A percentile compares a stretch with the other conserved stretches of the same genome.
These are phyloP conservation scores for Aquilaria yunnanensis DNA, from an alignment of 345 rosid species.

Conservation along the genomic window DNA sequence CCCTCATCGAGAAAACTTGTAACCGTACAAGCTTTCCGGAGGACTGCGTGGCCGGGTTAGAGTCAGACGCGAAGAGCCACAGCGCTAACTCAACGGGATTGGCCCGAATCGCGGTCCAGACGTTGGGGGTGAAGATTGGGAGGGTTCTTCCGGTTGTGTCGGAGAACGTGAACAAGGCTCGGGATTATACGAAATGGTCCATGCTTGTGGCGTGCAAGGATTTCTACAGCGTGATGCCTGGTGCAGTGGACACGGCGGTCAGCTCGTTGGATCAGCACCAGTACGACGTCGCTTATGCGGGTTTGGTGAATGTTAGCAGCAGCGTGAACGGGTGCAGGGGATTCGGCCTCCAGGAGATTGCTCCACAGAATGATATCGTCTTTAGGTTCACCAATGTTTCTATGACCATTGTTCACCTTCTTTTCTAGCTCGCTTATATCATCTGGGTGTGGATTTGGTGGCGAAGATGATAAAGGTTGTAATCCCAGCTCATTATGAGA, in stretches of 20 bases:
- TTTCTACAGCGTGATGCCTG: neutral
- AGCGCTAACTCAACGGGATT: neutral
- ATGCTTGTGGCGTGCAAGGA: neutral
- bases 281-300: neutral
- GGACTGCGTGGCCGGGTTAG: neutral
- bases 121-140: neutral
- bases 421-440: neutral
- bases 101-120: neutral
- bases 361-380: neutral
- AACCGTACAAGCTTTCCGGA: neutral
- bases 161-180: neutral
- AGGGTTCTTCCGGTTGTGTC: neutral
- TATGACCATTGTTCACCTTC: too few species aligned
- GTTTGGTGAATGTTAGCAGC: neutral
- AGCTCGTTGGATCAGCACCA: neutral
- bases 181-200: neutral
- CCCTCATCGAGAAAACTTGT: neutral
- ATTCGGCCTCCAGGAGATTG: neutral
- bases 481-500: slow-evolving; percentile 65
- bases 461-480: slow-evolving; percentile 33
- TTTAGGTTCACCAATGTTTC: neutral
- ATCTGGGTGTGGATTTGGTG: neutral
- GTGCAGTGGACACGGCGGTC: neutral
- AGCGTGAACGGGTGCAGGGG: neutral
- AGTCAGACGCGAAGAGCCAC: neutral